phyloP scores from a whole-genome alignment of 805 yeast species.

The Yamadazyma philogaea region DNA sequence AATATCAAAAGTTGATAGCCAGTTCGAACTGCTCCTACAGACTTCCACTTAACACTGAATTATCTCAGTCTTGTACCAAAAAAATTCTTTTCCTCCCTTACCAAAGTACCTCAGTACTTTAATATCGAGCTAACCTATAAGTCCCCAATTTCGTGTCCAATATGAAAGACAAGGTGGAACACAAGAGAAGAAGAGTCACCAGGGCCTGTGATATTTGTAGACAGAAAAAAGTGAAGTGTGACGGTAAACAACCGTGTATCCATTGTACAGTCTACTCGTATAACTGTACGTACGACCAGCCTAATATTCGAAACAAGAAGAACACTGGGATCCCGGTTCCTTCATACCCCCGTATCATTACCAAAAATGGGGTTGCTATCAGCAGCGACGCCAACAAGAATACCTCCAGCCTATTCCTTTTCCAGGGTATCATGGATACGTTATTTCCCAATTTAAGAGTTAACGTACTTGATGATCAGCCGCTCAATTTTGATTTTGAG shows the following conservation, averaged over 20 bases:
- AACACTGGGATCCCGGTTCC: conserved; percentile 29
- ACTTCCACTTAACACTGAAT: no score
- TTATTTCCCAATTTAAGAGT: conserved; percentile 35
- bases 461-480: conserved; percentile 31
- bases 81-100: no score
- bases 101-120: no score
- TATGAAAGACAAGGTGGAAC: conserved; percentile 15
- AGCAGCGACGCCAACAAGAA: conserved; percentile 12
- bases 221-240: conserved; percentile 74
- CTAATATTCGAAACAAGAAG: conserved; percentile 54
- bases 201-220: conserved; percentile 78
- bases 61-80: no score
- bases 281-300: conserved; percentile 82
- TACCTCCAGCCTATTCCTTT: conserved; percentile 21
- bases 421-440: conserved; percentile 33
- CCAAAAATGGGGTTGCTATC: conserved; percentile 5
- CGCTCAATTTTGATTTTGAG: conserved; percentile 30
- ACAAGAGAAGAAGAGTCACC: conserved; percentile 61
- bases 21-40: no score
- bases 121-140: no score
- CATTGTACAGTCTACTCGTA: conserved; percentile 86
- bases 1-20: no score
- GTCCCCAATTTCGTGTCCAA: neutral
- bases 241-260: conserved; percentile 73
- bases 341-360: conserved; percentile 15